A percentile compares a stretch with the other conserved stretches of the same genome.
phyloP scores from a whole-genome alignment of 306 rosid genomes.

The Ziziphus jujuba region DNA sequence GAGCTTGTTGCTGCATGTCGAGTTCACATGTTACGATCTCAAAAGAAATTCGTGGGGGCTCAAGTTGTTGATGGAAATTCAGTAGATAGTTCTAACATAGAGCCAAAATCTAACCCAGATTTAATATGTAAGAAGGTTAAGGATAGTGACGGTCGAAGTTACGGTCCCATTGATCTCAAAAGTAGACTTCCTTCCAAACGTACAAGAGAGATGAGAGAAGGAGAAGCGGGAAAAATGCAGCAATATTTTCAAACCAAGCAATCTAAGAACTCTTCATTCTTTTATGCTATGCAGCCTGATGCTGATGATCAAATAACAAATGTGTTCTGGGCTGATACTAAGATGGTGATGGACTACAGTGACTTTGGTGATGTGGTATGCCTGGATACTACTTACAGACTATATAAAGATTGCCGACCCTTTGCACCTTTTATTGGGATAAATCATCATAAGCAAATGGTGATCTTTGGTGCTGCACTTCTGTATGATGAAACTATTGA shows the following conservation, averaged over 20 bases:
- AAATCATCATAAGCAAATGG: constrained; percentile 56
- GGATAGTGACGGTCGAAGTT: constrained; percentile 26
- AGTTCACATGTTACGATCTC: constrained; percentile 57
- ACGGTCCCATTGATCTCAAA: constrained; percentile 33
- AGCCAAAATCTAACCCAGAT: constrained; percentile 25
- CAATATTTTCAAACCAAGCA: constrained; percentile 45
- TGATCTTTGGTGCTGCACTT: constrained; percentile 55
- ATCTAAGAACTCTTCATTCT: constrained; percentile 47
- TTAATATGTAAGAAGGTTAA: constrained; percentile 20
- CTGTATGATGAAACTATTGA: constrained; percentile 49
- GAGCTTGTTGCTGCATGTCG: constrained; percentile 61
- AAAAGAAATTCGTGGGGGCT: constrained; percentile 46
- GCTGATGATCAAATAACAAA: constrained; percentile 49
- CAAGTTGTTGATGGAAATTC: constrained; percentile 34
- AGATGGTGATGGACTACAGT: constrained; percentile 50
- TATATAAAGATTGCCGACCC: constrained; percentile 38
- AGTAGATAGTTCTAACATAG: constrained; percentile 28
- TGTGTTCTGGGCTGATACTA: constrained; percentile 57
- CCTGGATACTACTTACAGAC: constrained; percentile 52
- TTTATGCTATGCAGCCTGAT: constrained; percentile 59
- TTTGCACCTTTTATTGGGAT: constrained; percentile 48
- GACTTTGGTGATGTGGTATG: constrained; percentile 67
- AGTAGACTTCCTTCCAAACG: constrained; percentile 43
- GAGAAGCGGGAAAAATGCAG: constrained; percentile 45
- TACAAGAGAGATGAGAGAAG: constrained; percentile 38